Conservation (phyloP, 108 stramenopile species). For the Seminavis robusta region DNA sequence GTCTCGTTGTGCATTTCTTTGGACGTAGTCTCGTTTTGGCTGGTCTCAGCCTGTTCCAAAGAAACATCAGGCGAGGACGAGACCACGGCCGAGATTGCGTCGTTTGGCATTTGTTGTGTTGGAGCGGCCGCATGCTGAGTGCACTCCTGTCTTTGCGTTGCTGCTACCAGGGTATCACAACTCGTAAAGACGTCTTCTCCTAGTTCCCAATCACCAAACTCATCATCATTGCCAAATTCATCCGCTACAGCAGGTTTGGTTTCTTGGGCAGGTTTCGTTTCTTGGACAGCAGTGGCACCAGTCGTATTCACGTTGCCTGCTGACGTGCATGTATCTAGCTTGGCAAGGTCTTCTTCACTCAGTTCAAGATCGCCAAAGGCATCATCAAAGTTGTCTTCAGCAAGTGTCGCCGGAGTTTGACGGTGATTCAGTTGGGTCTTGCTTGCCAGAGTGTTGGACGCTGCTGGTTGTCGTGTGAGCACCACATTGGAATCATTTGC, state of each 20-base stretch:
- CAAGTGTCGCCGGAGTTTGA: neutral
- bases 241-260: too few relatives aligned
- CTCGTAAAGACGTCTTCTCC: conserved; percentile 35
- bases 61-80: neutral
- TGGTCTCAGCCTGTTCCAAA: neutral
- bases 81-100: neutral
- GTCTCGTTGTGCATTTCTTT: neutral
- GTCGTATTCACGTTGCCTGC: neutral
- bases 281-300: neutral
- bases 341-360: neutral
- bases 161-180: conserved; percentile 5
- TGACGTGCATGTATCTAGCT: neutral
- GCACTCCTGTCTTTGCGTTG: too few relatives aligned
- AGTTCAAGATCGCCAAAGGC: conserved; percentile 21
- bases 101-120: neutral
- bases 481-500: neutral
- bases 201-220: conserved; percentile 45
- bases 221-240: conserved; percentile 23
- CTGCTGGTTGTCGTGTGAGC: neutral
- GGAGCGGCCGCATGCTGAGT: neutral
- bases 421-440: neutral
- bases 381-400: neutral
- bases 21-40: neutral
- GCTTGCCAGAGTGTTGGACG: neutral
- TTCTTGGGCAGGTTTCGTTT: too few relatives aligned